These are phyloP conservation scores for Phialemonium atrogriseum DNA, from an alignment of 2,329 filamentous ascomycete genomes.

Conservation along the genomic window DNA sequence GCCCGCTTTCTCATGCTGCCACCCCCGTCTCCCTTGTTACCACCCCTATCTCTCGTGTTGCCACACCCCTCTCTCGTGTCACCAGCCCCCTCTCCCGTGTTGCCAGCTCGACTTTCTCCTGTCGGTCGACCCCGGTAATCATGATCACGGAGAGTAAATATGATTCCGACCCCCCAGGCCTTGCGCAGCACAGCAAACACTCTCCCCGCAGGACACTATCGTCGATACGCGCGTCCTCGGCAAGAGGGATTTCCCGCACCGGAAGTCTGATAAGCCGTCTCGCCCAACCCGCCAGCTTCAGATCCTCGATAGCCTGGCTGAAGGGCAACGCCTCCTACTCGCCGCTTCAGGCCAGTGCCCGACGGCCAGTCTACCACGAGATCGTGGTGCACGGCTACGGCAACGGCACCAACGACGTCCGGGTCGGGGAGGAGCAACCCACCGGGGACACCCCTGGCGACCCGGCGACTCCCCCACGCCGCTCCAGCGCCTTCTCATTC, in stretches of 20 bases:
- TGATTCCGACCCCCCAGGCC: conserved; percentile 46
- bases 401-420: conserved; percentile 38
- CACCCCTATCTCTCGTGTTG: background rate
- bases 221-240: conserved; percentile 11
- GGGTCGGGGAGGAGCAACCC: conserved; percentile 10
- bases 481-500: no score
- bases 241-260: conserved; percentile 21
- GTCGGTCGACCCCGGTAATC: background rate
- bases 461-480: conserved; percentile 10
- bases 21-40: background rate
- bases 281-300: conserved; percentile 16
- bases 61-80: no score
- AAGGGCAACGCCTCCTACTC: background rate
- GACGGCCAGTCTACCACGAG: conserved; percentile 32
- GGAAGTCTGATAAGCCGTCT: no score
- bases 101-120: background rate
- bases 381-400: conserved; percentile 46
- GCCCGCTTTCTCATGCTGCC: background rate
- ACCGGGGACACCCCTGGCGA: conserved; percentile 5
- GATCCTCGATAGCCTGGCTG: conserved; percentile 7
- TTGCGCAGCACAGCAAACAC: conserved; percentile 26
- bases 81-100: background rate
- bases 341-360: conserved; percentile 3
- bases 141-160: conserved; percentile 36
- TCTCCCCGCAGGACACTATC: background rate